Base-by-base conservation (phyloP, 768 basidiomycete genomes). In the Pleurotus platypus region DNA sequence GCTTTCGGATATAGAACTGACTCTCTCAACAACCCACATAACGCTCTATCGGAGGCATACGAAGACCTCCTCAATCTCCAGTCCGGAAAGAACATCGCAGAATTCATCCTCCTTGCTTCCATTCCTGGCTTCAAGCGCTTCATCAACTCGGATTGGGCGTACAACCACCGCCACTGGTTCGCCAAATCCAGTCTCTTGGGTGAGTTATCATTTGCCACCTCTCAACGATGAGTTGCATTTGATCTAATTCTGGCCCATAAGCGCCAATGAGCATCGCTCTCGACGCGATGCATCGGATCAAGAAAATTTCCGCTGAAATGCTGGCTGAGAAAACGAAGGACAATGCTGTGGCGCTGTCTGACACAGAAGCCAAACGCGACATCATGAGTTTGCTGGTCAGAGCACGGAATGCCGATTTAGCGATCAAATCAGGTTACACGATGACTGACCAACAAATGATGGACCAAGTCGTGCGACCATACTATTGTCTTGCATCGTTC, bases 371-470 rank as follows among this genome's bases (percentile, higher is more conserved):
- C 7, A 80, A 81, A 62, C 70, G 72, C 48, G 80, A 82, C 68
- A 78, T 82, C 48, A 82, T 81, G 80, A 75, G 71, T 50, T 58
- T 81, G n/a, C 69, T 82, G 0, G 75, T 81, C 11, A 70, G 75
- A 22, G 75, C 78, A 8, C 68, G 77, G 18, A 75, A 72, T 57
- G 71, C 69, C 7, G 74, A 74, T 30, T 48, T 69, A 26, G 69
- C 70, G 27, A 71, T 69, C 27, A 69, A 68, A 13, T 61, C 58
- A 12, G 71, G 62, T 27, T 79, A 78, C 60, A 61, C 66, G 6
- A 77, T 81, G 78, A 76, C 71, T 22, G 78, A 80, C 58, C 63
- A 69, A 46, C 76, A 72, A 12, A 78, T 80, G 75, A 76, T 81
- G 67, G 78, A 80, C 50, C 80, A 82, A 70, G 77, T 81, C 42